Percentiles rank a stretch among this genome's conserved stretches.
Conservation (phyloP, 2,329 filamentous ascomycete species). For the Verticillium tricorpus region DNA sequence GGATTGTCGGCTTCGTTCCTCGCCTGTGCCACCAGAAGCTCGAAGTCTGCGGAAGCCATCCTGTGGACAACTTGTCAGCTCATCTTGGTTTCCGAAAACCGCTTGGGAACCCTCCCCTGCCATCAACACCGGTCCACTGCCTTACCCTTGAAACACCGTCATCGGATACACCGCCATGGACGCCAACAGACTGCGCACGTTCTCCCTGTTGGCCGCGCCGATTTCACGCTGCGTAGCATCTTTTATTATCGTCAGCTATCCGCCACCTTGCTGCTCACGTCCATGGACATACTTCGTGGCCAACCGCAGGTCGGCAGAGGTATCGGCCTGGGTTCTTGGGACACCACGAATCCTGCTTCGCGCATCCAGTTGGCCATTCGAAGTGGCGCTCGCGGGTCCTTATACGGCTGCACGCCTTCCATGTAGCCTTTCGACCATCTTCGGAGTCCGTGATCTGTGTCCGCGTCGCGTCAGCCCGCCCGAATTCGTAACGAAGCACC, state of each 20-base stretch:
- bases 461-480: conserved; percentile 8
- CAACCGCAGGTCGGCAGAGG: conserved; percentile 66
- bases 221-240: conserved; percentile 48
- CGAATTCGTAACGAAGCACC: neutral
- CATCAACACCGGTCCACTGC: neutral
- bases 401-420: conserved; percentile 55
- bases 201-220: conserved; percentile 48
- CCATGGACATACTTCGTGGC: conserved; percentile 52
- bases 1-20: conserved; percentile 48
- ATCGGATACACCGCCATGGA: conserved; percentile 55
- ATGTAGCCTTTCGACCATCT: conserved; percentile 65
- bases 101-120: neutral
- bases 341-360: conserved; percentile 61
- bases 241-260: conserved; percentile 18
- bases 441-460: conserved; percentile 56
- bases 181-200: conserved; percentile 48
- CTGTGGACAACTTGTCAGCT: conserved; percentile 29
- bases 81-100: neutral
- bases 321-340: conserved; percentile 58
- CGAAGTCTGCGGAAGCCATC: conserved; percentile 54
- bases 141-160: conserved; percentile 43
- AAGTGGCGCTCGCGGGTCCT: conserved; percentile 62
- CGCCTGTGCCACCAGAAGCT: conserved; percentile 52
- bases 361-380: conserved; percentile 55
- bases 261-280: neutral